phyloP scores from a whole-genome alignment of 2,329 filamentous ascomycete species.

The Cryphonectria japonica region DNA sequence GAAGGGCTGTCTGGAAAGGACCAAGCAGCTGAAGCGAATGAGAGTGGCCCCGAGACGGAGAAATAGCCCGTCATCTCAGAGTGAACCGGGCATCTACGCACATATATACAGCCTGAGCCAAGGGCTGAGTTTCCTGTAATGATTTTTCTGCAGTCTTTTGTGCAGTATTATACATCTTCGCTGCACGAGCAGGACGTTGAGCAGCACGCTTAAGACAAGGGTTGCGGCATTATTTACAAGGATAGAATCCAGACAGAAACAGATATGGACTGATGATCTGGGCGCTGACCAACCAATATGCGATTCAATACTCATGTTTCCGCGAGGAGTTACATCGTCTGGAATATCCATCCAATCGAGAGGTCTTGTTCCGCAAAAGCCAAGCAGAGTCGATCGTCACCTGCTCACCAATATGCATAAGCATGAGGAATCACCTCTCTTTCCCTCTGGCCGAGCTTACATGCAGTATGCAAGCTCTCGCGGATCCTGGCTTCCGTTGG shows the following conservation, averaged over 20 bases:
- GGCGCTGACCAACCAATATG: neutral
- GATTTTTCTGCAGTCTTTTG: neutral
- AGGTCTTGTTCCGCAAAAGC: neutral
- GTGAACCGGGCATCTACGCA: neutral
- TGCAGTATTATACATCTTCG: neutral
- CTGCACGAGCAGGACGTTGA: neutral
- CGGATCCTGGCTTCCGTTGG: neutral
- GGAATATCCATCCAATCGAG: neutral
- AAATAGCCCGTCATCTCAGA: constrained; percentile 8
- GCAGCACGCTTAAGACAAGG: neutral
- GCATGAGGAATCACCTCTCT: neutral
- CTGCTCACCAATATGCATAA: neutral
- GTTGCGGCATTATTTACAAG: neutral
- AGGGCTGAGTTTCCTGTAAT: neutral
- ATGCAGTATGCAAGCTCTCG: neutral
- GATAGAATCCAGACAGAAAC: neutral
- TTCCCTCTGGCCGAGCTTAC: neutral
- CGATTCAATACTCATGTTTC: neutral
- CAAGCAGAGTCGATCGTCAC: neutral
- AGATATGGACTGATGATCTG: neutral
- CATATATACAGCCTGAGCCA: neutral
- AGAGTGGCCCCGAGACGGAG: constrained; percentile 14
- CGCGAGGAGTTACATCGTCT: neutral
- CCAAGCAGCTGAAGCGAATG: constrained; percentile 9
- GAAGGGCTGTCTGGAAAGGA: constrained; percentile 9